Evolutionary conservation across 129 eudicot species (phyloP).

Genomic region (Chrysanthemum lavandulifolium): DNA sequence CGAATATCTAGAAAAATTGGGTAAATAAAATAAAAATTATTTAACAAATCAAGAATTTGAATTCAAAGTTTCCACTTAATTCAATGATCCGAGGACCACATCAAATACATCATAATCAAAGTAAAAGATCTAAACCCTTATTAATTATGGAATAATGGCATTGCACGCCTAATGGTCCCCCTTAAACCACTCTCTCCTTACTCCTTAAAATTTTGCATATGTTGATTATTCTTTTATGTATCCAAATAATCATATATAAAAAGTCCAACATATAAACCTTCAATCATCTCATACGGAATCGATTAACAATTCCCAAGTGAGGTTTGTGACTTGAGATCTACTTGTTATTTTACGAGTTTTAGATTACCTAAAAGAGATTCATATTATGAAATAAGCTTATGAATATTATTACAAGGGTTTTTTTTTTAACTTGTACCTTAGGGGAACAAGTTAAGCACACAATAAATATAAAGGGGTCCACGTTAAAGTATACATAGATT

Average conservation of each 20-base stretch:
- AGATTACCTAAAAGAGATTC: neutral
- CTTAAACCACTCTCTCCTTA: constrained; percentile 21
- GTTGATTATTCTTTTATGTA: neutral
- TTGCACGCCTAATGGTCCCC: constrained; percentile 51
- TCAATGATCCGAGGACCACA: constrained; percentile 44
- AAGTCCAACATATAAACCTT: neutral
- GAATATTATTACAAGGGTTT: neutral
- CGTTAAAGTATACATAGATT: no score
- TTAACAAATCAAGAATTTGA: constrained; percentile 30
- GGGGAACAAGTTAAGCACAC: no score
- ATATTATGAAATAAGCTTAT: neutral
- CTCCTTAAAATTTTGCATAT: constrained; percentile 8
- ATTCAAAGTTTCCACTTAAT: constrained; percentile 33
- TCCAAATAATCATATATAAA: neutral
- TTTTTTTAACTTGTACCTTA: no score
- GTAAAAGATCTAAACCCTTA: constrained; percentile 25
- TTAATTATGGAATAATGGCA: constrained; percentile 33
- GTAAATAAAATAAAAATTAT: constrained; percentile 11
- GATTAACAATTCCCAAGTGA: neutral
- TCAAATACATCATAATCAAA: constrained; percentile 34
- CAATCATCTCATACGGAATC: neutral
- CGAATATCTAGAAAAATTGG: constrained; percentile 37
- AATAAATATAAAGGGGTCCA: no score
- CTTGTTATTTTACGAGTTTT: neutral
- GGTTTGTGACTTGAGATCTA: neutral